A percentile compares a stretch with the other conserved stretches of the same genome.
Conservation (phyloP, 2,329 filamentous ascomycete species). For the Tympanopsis confertula region DNA sequence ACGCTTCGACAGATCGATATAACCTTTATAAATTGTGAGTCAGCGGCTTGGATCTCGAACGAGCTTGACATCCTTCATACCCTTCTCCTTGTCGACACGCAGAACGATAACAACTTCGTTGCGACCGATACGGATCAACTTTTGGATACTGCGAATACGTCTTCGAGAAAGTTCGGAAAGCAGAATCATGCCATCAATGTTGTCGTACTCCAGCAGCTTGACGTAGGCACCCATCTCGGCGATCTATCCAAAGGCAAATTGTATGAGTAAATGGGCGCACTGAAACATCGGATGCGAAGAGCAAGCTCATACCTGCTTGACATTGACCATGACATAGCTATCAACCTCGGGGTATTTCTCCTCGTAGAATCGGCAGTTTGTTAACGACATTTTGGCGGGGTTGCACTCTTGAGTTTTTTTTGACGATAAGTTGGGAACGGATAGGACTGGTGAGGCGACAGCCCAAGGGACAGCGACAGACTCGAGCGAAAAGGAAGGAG, state of each 20-base stretch:
- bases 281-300: constrained; percentile 2
- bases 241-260: constrained; percentile 45
- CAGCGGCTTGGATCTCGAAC: neutral
- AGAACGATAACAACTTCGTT: constrained; percentile 98
- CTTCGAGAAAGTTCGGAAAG: constrained; percentile 93
- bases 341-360: constrained; percentile 97
- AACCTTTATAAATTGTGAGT: constrained; percentile 39
- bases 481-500: too few species aligned
- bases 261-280: constrained; percentile 4
- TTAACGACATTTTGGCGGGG: constrained; percentile 74
- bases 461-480: too few species aligned
- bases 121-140: constrained; percentile 92
- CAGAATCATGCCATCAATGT: constrained; percentile 99
- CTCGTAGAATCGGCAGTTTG: constrained; percentile 94
- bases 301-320: constrained; percentile 70
- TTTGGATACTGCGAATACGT: constrained; percentile 98
- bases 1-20: constrained; percentile 97
- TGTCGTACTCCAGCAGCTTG: constrained; percentile 98
- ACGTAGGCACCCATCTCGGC: constrained; percentile 99
- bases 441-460: too few species aligned
- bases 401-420: too few species aligned
- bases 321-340: constrained; percentile 99
- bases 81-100: constrained; percentile 98
- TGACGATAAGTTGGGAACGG: too few species aligned
- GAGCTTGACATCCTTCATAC: constrained; percentile 26